Base-by-base conservation (phyloP, 2,329 filamentous ascomycete species). In the Colletotrichum cuscutae region DNA sequence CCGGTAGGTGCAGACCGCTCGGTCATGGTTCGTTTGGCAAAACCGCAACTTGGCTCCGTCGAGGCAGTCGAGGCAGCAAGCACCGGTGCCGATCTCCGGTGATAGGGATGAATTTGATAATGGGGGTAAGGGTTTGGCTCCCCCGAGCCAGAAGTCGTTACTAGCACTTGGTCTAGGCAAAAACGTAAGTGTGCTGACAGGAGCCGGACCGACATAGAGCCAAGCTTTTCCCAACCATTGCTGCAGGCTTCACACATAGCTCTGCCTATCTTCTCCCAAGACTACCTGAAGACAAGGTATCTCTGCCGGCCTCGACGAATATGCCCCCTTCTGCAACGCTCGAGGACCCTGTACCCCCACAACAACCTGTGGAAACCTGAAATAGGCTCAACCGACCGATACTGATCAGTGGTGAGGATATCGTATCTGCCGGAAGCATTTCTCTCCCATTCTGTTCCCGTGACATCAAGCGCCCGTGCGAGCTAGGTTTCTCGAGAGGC, bases 21-120 rank as follows among this genome's bases (percentile, higher is more conserved):
- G 70, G 70, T 66, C 70, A 35, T 60, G 42, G 65, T 72, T 72
- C 70, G 65, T 72, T 72, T 64, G 65, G 26, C 30, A 32, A 60
- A 60, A 22, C 42, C 42, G 60, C 58, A 53, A 42, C 22, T 57
- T 12, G 35, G 30, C 28, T 32, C 24, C 22, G 26, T 65, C 32
- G 49, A 56, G 37, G 32, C 9, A 46, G 37, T 19, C 37, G 13
- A 42, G 37, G 15, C 37, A 8, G 19, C 32, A 60, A 60, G 59
- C 54, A 30, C 54, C 15, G 68, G 46, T 60, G 70, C 60, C 59
- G 59, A 72, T 72, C 65, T 59, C 65, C 65, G 70, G 60, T 54
- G 53, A 30, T 28, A 54, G 59, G 22, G 59, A 72, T 24, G 65
- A 32, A n/a, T n/a, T 52, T 49, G 64, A 69, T 30, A 26, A 30